A percentile compares a stretch with the other conserved stretches of the same genome.
These are phyloP conservation scores for Crataegus laevigata DNA, from an alignment of 306 rosid genomes.

Conservation along the genomic window DNA sequence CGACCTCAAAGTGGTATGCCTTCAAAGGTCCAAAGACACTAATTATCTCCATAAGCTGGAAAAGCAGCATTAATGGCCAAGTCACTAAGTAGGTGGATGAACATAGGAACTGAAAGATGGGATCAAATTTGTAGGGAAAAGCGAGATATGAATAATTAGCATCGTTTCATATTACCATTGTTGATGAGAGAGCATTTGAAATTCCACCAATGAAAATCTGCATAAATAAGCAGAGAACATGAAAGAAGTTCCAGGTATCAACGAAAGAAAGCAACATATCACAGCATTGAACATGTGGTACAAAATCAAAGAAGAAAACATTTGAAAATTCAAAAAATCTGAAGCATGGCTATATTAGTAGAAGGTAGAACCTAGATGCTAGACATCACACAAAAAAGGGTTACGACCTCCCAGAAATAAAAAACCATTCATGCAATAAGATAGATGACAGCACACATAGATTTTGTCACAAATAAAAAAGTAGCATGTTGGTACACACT, in stretches of 20 bases:
- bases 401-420: background rate
- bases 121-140: background rate
- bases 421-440: background rate
- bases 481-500: background rate
- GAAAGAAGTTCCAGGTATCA: background rate
- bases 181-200: slow-evolving; percentile 59
- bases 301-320: background rate
- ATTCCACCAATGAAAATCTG: slow-evolving; percentile 93
- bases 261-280: background rate
- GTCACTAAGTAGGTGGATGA: slow-evolving; percentile 1
- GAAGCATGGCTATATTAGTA: too few relatives aligned
- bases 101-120: background rate
- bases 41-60: slow-evolving; percentile 72
- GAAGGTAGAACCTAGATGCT: background rate
- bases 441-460: background rate
- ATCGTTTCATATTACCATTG: slow-evolving; percentile 48
- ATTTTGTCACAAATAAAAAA: background rate
- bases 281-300: background rate
- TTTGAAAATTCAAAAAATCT: background rate
- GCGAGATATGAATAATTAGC: background rate
- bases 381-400: background rate
- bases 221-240: slow-evolving; percentile 11
- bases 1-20: slow-evolving; percentile 68
- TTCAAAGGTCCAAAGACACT: slow-evolving; percentile 83
- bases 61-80: slow-evolving; percentile 12